Base-by-base conservation (phyloP, 257 asterid genomes). In the Haberlea rhodopensis region DNA sequence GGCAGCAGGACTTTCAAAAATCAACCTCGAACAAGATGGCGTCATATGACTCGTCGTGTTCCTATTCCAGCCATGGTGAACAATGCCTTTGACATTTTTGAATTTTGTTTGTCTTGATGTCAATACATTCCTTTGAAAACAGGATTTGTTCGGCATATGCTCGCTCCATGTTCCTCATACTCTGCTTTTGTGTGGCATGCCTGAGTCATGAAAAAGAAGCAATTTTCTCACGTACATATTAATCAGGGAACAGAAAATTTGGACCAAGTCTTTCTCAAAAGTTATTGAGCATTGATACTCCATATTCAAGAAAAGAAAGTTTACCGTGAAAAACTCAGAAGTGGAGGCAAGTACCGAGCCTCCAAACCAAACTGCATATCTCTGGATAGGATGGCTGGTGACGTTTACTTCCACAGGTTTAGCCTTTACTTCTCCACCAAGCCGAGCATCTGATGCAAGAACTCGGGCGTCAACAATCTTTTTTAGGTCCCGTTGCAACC, bases 171-270 rank as follows among this genome's bases (percentile, higher is more conserved):
- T 79, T 94, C 99, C 74, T 94, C 99, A 10, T 92, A 92, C 78
- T 94, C 95, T n/a, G 90, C 95, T 80, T 94, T 94, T 18, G 97
- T 89, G 76, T 94, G 99, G 79, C 97, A 94, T 70, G 97, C 96
- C 97, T 89, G 80, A 49, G 63, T 53, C 24, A 29, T 40, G 61
- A 48, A 67, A 53, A 29, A 69, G 16, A 19, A 23, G 32, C 25
- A 57, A 4, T 16, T 8, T 53, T n/a, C 21, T 60, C 26, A n/a
- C 45, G 60, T 40, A 31, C 60, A 64, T 52, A 52, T 23, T 19
- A 25, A 69, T n/a, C 21, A 29, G 20, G 55, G 20, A 56, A 48
- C 18, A 16, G 51, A 43, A 43, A 43, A 15, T 15, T 4, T 43
- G 51, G 15, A 15, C 19, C 51, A 43, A 15, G 7, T 43, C 8